Conservation (phyloP, 257 asterid genomes). For the Ilex asprella region DNA sequence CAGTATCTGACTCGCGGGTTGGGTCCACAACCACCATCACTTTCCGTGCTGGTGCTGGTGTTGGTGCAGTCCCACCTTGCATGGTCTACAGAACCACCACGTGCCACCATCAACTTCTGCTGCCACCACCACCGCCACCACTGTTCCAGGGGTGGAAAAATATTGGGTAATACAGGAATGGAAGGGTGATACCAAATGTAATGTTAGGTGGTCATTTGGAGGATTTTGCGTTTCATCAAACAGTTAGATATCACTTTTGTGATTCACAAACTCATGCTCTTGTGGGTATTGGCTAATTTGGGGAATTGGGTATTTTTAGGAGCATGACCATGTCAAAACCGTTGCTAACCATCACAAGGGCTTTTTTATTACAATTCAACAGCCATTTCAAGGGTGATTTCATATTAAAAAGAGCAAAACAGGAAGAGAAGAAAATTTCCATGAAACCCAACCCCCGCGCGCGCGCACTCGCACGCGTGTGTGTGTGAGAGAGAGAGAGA, state of each 20-base stretch:
- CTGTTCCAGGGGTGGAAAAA: constrained; percentile 2
- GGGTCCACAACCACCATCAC: constrained; percentile 77
- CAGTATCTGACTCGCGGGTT: constrained; percentile 63
- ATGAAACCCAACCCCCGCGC: too few species aligned
- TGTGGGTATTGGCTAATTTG: constrained; percentile 12
- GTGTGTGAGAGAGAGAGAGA: too few species aligned
- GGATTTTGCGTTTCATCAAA: background rate
- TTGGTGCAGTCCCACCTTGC: constrained; percentile 20
- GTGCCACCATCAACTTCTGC: constrained; percentile 28
- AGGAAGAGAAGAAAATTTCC: too few species aligned
- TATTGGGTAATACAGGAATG: background rate
- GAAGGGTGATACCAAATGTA: constrained; percentile 7
- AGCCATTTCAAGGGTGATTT: too few species aligned
- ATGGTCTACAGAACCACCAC: constrained; percentile 23
- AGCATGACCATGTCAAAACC: background rate
- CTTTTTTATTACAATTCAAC: too few species aligned
- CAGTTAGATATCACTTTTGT: background rate
- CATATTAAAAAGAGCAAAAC: too few species aligned
- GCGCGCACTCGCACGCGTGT: too few species aligned
- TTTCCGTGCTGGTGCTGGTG: constrained; percentile 32
- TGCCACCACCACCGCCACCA: constrained; percentile 5
- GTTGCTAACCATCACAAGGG: too few species aligned
- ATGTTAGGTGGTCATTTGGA: background rate
- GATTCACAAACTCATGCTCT: constrained; percentile 3
- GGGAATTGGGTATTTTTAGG: constrained; percentile 12